A percentile compares a stretch with the other conserved stretches of the same genome.
Evolutionary conservation across 805 yeast species (phyloP).

Genomic region (Ogataea trehalophila): DNA sequence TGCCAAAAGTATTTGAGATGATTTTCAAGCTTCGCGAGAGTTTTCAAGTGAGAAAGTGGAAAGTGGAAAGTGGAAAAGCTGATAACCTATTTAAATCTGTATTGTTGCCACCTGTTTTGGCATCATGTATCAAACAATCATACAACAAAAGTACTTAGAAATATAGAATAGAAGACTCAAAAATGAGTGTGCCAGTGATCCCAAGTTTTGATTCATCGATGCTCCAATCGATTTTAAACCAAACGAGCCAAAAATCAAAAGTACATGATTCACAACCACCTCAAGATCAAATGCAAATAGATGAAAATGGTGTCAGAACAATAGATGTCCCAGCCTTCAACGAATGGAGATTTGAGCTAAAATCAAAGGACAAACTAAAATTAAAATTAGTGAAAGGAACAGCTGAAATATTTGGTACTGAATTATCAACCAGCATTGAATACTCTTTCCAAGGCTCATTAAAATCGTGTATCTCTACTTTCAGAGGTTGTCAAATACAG

Average conservation of each 20-base stretch:
- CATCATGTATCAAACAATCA: no score
- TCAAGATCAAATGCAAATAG: neutral
- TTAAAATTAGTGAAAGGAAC: slow-evolving; percentile 58
- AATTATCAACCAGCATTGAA: slow-evolving; percentile 67
- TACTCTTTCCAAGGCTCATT: slow-evolving; percentile 49
- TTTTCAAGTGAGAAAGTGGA: no score
- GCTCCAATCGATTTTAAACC: slow-evolving; percentile 18
- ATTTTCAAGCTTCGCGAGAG: no score
- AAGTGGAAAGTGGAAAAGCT: no score
- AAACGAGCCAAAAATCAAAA: slow-evolving; percentile 5
- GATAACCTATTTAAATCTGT: no score
- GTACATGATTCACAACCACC: slow-evolving; percentile 1
- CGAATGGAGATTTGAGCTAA: slow-evolving; percentile 78
- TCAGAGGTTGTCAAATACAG: slow-evolving; percentile 60
- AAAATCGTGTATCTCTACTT: slow-evolving; percentile 52
- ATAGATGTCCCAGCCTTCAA: slow-evolving; percentile 30
- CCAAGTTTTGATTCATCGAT: slow-evolving; percentile 16
- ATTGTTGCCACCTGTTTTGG: no score
- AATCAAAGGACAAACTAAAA: slow-evolving; percentile 40
- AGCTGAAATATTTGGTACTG: slow-evolving; percentile 92
- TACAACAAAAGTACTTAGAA: no score
- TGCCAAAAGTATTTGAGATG: no score
- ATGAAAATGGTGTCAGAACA: slow-evolving; percentile 2
- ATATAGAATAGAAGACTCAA: no score
- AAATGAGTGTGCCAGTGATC: slow-evolving; percentile 6